phyloP scores from a whole-genome alignment of 495 filamentous ascomycete genomes.

The Wilcoxina mikolae region DNA sequence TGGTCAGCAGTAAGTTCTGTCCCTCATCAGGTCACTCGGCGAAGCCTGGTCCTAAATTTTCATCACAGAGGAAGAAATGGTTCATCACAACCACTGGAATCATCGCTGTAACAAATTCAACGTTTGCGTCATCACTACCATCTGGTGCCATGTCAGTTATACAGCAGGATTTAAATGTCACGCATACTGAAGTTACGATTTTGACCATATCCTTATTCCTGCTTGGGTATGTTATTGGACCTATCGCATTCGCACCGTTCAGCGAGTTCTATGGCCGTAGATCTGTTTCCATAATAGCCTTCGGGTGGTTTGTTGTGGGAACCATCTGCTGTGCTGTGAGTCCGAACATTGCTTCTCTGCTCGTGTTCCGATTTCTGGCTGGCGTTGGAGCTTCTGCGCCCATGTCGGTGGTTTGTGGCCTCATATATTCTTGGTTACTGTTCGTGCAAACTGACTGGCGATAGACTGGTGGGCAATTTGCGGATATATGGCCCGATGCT shows the following conservation, averaged over 20 bases:
- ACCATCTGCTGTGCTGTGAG: conserved; percentile 41
- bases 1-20: conserved; percentile 31
- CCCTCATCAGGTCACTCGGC: background rate
- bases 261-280: conserved; percentile 38
- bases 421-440: background rate
- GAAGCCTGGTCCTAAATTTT: background rate
- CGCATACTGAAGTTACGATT: conserved; percentile 31
- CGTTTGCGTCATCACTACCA: conserved; percentile 39
- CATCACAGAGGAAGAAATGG: conserved; percentile 24
- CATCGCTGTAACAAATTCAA: conserved; percentile 39
- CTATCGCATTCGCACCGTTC: conserved; percentile 38
- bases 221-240: conserved; percentile 39
- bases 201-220: conserved; percentile 41
- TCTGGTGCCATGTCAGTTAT: conserved; percentile 37
- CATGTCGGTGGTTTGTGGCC: conserved; percentile 30
- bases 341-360: conserved; percentile 36
- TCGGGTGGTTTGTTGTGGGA: conserved; percentile 33
- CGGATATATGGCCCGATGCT: conserved; percentile 40
- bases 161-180: conserved; percentile 33
- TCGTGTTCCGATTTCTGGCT: conserved; percentile 38
- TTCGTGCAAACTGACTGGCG: background rate
- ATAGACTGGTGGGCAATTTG: conserved; percentile 34
- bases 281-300: background rate
- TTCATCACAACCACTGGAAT: conserved; percentile 36
- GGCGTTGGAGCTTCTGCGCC: conserved; percentile 40